phyloP scores from a whole-genome alignment of 2,329 filamentous ascomycete genomes.

The Fusarium albosuccineum region DNA sequence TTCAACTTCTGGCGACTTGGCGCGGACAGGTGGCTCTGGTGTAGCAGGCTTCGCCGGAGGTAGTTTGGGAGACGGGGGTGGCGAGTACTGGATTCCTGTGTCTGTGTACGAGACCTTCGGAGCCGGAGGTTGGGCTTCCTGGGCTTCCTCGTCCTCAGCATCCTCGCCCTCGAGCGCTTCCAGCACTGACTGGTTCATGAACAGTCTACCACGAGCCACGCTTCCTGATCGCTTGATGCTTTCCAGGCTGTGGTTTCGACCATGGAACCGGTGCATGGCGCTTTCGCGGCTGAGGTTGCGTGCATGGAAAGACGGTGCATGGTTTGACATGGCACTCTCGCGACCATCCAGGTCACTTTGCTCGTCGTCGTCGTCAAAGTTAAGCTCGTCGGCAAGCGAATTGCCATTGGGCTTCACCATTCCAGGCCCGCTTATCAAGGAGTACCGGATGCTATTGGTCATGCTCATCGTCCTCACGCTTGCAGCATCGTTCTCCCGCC shows the following conservation, averaged over 20 bases:
- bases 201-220: constrained; percentile 64
- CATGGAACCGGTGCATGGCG: constrained; percentile 61
- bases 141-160: constrained; percentile 63
- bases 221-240: constrained; percentile 69
- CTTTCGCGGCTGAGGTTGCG: constrained; percentile 72
- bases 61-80: constrained; percentile 78
- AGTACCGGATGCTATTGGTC: constrained; percentile 80
- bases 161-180: constrained; percentile 69
- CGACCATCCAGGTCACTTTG: constrained; percentile 79
- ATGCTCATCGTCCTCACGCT: constrained; percentile 81
- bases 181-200: constrained; percentile 67
- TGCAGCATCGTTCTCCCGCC: constrained; percentile 76
- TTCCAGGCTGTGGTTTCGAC: constrained; percentile 70
- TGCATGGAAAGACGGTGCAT: constrained; percentile 59
- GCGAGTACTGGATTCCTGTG: constrained; percentile 84
- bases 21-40: constrained; percentile 57
- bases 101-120: constrained; percentile 74
- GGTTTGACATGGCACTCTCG: constrained; percentile 69
- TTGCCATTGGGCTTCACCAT: constrained; percentile 72
- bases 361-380: constrained; percentile 84
- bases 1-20: constrained; percentile 59
- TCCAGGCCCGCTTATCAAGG: constrained; percentile 71
- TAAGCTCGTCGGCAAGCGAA: constrained; percentile 91
- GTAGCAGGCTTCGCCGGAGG: constrained; percentile 56
- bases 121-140: constrained; percentile 35